Conservation (phyloP, 805 yeast species). For the Torulaspora delbrueckii region DNA sequence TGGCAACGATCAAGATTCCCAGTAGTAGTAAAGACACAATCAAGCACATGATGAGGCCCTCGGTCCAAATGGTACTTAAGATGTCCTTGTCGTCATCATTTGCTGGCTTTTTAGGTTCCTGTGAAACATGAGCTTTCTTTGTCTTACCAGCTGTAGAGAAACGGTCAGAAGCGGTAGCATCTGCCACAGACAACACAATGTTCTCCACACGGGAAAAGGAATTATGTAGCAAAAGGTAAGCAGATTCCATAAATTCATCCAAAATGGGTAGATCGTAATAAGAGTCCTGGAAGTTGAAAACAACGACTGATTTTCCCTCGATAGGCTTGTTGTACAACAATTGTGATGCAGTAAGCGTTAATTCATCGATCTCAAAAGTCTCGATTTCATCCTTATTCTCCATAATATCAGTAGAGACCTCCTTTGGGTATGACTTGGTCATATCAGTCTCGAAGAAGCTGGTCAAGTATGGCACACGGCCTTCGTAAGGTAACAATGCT, state of each 20-base stretch:
- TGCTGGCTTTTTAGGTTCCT: slow-evolving; percentile 3
- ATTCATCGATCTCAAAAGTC: slow-evolving; percentile 10
- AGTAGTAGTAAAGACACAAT: slow-evolving; percentile 61
- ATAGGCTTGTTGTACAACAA: slow-evolving; percentile 19
- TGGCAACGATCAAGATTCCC: slow-evolving; percentile 53
- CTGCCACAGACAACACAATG: slow-evolving; percentile 20
- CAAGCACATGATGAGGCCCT: slow-evolving; percentile 71
- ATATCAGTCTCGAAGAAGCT: slow-evolving; percentile 17
- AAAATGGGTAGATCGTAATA: slow-evolving; percentile 23
- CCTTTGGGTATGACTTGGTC: slow-evolving; percentile 14
- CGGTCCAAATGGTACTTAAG: slow-evolving; percentile 35
- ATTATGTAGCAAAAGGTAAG: slow-evolving; percentile 23
- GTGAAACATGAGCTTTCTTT: slow-evolving; percentile 5
- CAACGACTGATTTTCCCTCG: slow-evolving; percentile 18
- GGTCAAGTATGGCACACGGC: slow-evolving; percentile 18
- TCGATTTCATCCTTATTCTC: slow-evolving; percentile 6
- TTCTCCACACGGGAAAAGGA: slow-evolving; percentile 18
- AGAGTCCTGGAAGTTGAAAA: slow-evolving; percentile 23
- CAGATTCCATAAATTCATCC: slow-evolving; percentile 29
- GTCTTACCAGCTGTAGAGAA: background rate
- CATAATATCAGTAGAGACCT: slow-evolving; percentile 3
- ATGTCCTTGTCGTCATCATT: slow-evolving; percentile 19
- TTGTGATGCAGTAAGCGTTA: slow-evolving; percentile 22
- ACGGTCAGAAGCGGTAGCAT: background rate
- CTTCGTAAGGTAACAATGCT: slow-evolving; percentile 8